phyloP scores from a whole-genome alignment of 768 basidiomycete genomes.

The Termitomyces sp. region DNA sequence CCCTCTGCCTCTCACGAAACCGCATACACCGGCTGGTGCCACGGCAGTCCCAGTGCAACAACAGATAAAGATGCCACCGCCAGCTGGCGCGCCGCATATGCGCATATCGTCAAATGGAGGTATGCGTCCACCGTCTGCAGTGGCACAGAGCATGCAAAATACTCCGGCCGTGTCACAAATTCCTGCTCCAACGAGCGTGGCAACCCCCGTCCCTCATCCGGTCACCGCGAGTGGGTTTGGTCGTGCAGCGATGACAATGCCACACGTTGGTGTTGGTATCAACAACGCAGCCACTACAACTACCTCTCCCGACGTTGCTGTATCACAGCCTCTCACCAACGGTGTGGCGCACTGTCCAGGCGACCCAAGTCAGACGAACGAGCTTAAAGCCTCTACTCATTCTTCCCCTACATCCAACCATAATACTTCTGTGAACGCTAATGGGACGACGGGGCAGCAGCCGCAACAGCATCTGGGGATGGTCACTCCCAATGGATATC shows the following conservation, averaged over 20 bases:
- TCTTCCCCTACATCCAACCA: background rate
- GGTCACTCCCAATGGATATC: conserved; percentile 38
- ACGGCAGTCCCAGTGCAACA: conserved; percentile 55
- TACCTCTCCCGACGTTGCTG: conserved; percentile 24
- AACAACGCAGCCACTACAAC: background rate
- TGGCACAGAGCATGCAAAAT: conserved; percentile 18
- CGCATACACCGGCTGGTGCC: conserved; percentile 26
- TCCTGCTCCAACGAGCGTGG: conserved; percentile 20
- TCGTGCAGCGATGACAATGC: conserved; percentile 39
- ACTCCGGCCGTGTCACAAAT: conserved; percentile 14
- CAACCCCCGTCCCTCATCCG: conserved; percentile 27
- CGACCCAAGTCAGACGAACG: conserved; percentile 16
- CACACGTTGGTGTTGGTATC: conserved; percentile 24
- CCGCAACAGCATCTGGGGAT: conserved; percentile 10
- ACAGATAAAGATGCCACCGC: conserved; percentile 60
- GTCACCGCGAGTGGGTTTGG: conserved; percentile 32
- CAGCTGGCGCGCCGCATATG: conserved; percentile 47
- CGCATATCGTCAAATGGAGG: conserved; percentile 56
- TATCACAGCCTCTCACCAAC: conserved; percentile 25
- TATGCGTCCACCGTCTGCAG: conserved; percentile 41
- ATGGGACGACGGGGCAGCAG: conserved; percentile 29
- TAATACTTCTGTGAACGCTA: conserved; percentile 5
- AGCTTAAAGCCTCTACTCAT: conserved; percentile 16
- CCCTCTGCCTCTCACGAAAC: conserved; percentile 7
- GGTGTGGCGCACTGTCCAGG: conserved; percentile 21